A percentile compares a stretch with the other conserved stretches of the same genome.
Conservation (phyloP, 768 basidiomycete genomes). For the Boletus eberwhitei region DNA sequence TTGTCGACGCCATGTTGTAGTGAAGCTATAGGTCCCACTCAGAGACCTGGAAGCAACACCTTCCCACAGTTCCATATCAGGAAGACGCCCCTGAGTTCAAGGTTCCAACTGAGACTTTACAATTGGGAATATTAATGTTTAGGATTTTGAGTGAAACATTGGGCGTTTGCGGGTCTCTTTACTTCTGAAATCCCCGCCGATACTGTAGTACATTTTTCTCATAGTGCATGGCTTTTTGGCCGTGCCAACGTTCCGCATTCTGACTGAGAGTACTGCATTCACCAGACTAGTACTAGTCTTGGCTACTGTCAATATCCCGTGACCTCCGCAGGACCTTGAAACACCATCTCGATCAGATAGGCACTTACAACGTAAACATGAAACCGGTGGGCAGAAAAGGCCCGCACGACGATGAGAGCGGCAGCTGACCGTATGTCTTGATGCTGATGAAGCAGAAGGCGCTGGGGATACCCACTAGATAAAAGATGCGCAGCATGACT, state of each 20-base stretch:
- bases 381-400: not conserved
- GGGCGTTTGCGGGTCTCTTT: not conserved
- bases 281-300: no score
- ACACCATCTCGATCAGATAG: not conserved
- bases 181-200: not conserved
- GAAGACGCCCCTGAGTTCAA: not conserved
- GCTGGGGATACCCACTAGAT: not conserved
- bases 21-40: not conserved
- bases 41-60: not conserved
- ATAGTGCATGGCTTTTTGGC: not conserved
- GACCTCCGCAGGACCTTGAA: not conserved
- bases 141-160: not conserved
- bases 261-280: not conserved
- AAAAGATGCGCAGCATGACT: not conserved
- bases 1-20: conserved; percentile 29
- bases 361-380: not conserved
- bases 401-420: not conserved
- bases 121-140: not conserved
- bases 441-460: conserved; percentile 2
- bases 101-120: not conserved
- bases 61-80: conserved; percentile 13
- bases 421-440: not conserved
- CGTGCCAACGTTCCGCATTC: not conserved
- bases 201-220: not conserved
- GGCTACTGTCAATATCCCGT: not conserved